phyloP scores from a whole-genome alignment of 2,329 filamentous ascomycete genomes.

The Scedosporium minutisporum region DNA sequence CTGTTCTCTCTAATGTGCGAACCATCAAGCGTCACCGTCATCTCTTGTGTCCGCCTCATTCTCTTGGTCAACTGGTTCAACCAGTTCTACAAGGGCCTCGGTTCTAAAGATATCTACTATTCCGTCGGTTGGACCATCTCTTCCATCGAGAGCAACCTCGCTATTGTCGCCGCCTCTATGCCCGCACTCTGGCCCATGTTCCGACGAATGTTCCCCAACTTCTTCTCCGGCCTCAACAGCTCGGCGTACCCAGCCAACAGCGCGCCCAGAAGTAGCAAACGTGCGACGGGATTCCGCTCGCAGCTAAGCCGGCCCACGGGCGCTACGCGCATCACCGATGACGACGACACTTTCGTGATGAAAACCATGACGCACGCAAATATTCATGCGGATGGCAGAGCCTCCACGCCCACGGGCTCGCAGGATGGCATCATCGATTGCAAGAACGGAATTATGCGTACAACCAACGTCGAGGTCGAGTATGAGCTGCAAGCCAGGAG shows the following conservation, averaged over 20 bases:
- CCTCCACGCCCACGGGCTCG: slow-evolving; percentile 10
- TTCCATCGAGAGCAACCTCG: slow-evolving; percentile 26
- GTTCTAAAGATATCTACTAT: slow-evolving; percentile 9
- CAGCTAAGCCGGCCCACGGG: slow-evolving; percentile 7
- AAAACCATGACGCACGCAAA: slow-evolving; percentile 11
- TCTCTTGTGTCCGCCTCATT: slow-evolving; percentile 18
- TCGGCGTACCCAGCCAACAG: slow-evolving; percentile 11
- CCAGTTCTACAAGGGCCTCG: slow-evolving; percentile 11
- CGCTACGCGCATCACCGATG: slow-evolving; percentile 4
- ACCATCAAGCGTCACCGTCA: slow-evolving; percentile 13
- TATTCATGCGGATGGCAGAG: slow-evolving; percentile 8
- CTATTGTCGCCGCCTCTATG: slow-evolving; percentile 26
- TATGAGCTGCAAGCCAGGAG: slow-evolving; percentile 8
- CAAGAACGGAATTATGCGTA: slow-evolving; percentile 11
- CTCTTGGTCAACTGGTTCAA: slow-evolving; percentile 16
- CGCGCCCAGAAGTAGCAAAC: neutral
- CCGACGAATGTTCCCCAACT: slow-evolving; percentile 16
- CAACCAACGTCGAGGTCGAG: slow-evolving; percentile 10
- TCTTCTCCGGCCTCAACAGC: slow-evolving; percentile 14
- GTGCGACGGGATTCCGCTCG: slow-evolving; percentile 8
- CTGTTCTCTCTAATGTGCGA: slow-evolving; percentile 1
- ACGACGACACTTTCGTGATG: slow-evolving; percentile 11
- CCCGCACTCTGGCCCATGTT: slow-evolving; percentile 29
- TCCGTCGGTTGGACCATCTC: slow-evolving; percentile 20
- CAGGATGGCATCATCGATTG: slow-evolving; percentile 11